Conservation (phyloP, 2,329 filamentous ascomycete species). For the Clarireedia monteithiana region DNA sequence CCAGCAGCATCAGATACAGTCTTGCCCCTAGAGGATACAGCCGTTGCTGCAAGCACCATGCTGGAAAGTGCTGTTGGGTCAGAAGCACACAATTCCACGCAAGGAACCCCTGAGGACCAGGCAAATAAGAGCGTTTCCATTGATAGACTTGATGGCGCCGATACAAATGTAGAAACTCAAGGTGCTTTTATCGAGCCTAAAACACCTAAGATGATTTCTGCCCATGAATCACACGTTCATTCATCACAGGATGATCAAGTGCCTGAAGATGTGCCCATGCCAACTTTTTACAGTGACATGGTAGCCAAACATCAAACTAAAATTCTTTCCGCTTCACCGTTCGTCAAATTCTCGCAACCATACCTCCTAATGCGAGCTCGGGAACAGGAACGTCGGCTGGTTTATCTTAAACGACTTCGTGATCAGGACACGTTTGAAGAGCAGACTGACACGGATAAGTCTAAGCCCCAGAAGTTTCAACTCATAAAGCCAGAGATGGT, state of each 20-base stretch:
- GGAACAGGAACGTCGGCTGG: slow-evolving; percentile 78
- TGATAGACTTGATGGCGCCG: neutral
- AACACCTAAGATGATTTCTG: slow-evolving; percentile 24
- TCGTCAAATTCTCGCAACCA: slow-evolving; percentile 90
- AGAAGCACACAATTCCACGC: slow-evolving; percentile 3
- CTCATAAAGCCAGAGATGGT: slow-evolving; percentile 96
- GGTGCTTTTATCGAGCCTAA: slow-evolving; percentile 4
- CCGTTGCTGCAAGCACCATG: slow-evolving; percentile 22
- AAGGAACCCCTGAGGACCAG: neutral
- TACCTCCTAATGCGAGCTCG: slow-evolving; percentile 88
- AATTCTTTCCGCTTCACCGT: slow-evolving; percentile 88
- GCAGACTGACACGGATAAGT: slow-evolving; percentile 49
- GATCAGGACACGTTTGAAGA: slow-evolving; percentile 63
- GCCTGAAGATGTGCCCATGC: slow-evolving; percentile 73
- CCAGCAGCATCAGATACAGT: slow-evolving; percentile 5
- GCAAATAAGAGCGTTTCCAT: neutral
- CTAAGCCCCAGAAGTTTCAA: slow-evolving; percentile 67
- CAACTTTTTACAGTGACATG: slow-evolving; percentile 91
- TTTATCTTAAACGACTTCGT: slow-evolving; percentile 73
- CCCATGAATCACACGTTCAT: slow-evolving; percentile 33
- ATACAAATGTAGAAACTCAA: neutral
- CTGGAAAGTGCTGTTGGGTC: slow-evolving; percentile 18
- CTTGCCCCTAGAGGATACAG: slow-evolving; percentile 9
- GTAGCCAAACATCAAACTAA: slow-evolving; percentile 90
- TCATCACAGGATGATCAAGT: slow-evolving; percentile 45